Evolutionary conservation across 176 grass and related monocot genomes (phyloP), one percentile per base, ranked within the genome.

Genomic region (Luzula sylvatica): DNA sequence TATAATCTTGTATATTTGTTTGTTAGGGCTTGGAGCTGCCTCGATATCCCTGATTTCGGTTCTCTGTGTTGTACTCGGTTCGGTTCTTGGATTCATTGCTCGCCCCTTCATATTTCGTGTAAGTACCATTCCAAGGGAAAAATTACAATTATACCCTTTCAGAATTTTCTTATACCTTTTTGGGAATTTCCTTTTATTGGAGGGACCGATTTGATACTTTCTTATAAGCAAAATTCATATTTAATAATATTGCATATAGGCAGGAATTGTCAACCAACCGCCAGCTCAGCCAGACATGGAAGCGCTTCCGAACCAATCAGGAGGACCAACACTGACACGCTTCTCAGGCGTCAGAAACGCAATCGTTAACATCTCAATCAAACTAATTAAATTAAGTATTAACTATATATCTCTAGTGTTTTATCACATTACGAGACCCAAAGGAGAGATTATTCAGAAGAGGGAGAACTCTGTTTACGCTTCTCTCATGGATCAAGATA

Each of bases 401-500:
- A 19, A 54, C 42, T 71, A 60, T 71, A 11, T 71, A 1, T 71
- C 67, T 71, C 40, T 58, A 39, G 14, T 71, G 32, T 28, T 71
- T 51, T 19, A 2, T 58, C 38, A 18, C 32, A 16, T 71, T 71
- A 60, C n/a, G n/a, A n/a, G 42, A n/a, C 55, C 56, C 32, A 49
- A 40, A 50, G 28, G 20, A 0, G 30, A 7, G 20, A 18, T 26
- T 49, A 38, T 9, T 11, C 35, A 32, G 28, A 18, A 8, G 29
- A 17, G 24, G 28, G 12, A 8, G 29, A 17, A 38, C 19, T 23
- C 26, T 30, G 30, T 18, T 24, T 64, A 16, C 26, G 28, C 48
- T 71, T 58, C 67, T 4, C 46, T 60, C 41, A 46, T 71, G 53
- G 67, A 71, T 58, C 56, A 47, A 41, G 67, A 71, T 51, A 43